A percentile compares a stretch with the other conserved stretches of the same genome.
phyloP scores from a whole-genome alignment of 495 filamentous ascomycete genomes.

The Penicillium fimorum region DNA sequence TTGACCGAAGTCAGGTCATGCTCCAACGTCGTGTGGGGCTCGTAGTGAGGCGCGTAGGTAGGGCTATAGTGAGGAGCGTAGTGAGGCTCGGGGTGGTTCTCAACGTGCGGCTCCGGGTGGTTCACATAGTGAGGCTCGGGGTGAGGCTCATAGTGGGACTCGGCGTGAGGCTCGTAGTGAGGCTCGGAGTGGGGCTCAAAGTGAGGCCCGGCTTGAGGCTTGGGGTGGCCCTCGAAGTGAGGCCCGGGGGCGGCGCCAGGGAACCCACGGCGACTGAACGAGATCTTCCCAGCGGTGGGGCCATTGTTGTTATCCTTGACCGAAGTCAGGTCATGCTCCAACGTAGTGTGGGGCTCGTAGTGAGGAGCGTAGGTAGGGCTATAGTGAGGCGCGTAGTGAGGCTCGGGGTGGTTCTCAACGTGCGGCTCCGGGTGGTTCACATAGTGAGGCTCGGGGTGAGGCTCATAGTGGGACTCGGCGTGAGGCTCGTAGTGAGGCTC shows the following conservation, averaged over 20 bases:
- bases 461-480: not conserved
- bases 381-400: not conserved
- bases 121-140: not conserved
- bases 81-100: not conserved
- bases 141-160: not conserved
- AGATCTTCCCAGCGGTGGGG: not conserved
- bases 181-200: constrained; percentile 5
- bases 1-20: not conserved
- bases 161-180: not conserved
- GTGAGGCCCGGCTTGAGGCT: not conserved
- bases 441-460: not conserved
- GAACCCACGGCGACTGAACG: not conserved
- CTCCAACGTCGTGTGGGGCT: not conserved
- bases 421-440: not conserved
- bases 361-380: not conserved
- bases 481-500: not conserved
- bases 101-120: not conserved
- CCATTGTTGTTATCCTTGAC: constrained; percentile 1
- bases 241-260: too few species aligned
- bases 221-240: constrained; percentile 4
- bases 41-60: not conserved
- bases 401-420: not conserved
- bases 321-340: not conserved
- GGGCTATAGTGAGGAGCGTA: not conserved
- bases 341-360: not conserved